Base-by-base conservation (phyloP, 2,329 filamentous ascomycete genomes). In the Ceratocystis huliohia region DNA sequence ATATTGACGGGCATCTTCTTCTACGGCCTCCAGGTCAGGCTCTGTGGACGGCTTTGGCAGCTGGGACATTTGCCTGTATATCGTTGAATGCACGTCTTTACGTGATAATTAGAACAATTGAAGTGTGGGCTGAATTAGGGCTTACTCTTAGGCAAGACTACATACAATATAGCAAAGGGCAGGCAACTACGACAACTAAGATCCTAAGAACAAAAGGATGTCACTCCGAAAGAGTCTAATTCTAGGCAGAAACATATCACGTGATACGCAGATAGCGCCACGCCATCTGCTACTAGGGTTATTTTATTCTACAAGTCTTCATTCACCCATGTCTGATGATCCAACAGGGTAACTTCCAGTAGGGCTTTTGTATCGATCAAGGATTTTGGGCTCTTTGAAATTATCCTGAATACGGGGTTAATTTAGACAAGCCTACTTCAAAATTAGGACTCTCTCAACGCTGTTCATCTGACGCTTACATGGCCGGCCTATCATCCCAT, bases 1-100 rank as follows among this genome's bases (percentile, higher is more conserved):
- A 70, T 84, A 84, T 69, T 84, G 82, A 1, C 78, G 76, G 61
- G 77, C 73, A 61, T 84, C 82, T 70, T 84, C 82, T 8, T 77
- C 76, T 30, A 74, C 70, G 0, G 81, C 81, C 41, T 76, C 77
- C 2, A 74, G 73, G 67, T 78, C 74, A 1, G 74, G 73, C 22
- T 37, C 30, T 59, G 28, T n/a, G 28, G 13, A 41, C 37, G 56
- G 15, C 0, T 37, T 37, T n/a, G 28, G 28, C 3, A 28, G 56
- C 6, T 7, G 25, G 6, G 56, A 28, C 56, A 59, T 59, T n/a
- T 25, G 48, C 20, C 1, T 33, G 2, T 57, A n/a, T 8, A 33
- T 30, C 10, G 8, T 13, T 17, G 13, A 5, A 30, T 6, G 15
- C 4, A 10, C n/a, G 56, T 3, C 15, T 20, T 59, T 59, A 59